These are phyloP conservation scores for Tulasnella sp. DNA, from an alignment of 768 basidiomycete genomes.

Conservation along the genomic window DNA sequence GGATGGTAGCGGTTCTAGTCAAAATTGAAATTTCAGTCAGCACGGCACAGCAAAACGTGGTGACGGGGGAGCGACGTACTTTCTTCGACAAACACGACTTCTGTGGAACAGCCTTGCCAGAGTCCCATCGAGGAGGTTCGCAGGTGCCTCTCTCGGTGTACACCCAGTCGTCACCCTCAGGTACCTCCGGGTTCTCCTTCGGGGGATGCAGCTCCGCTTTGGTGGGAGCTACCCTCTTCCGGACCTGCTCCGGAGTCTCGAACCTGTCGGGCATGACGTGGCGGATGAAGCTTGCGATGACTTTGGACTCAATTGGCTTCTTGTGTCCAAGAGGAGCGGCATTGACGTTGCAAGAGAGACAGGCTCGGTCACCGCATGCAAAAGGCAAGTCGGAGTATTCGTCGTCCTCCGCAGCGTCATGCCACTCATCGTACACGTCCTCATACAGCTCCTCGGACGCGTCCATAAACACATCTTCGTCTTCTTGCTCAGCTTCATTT, in stretches of 20 bases:
- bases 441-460: too few relatives aligned
- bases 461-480: too few relatives aligned
- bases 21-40: too few relatives aligned
- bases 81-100: not conserved
- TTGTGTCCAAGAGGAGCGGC: not conserved
- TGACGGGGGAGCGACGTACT: not conserved
- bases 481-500: too few relatives aligned
- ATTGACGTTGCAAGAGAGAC: too few relatives aligned
- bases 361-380: too few relatives aligned
- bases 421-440: too few relatives aligned
- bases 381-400: too few relatives aligned
- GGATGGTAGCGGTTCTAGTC: too few relatives aligned
- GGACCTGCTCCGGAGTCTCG: not conserved
- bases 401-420: too few relatives aligned
- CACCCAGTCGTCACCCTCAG: not conserved
- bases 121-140: not conserved
- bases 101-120: not conserved
- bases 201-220: not conserved
- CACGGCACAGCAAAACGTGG: not conserved
- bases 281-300: not conserved
- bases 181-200: not conserved
- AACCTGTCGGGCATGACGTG: not conserved
- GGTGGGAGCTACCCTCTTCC: not conserved
- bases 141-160: not conserved
- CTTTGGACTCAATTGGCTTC: not conserved